Evolutionary conservation across 78 protist species (phyloP).

Genomic region (Dictyostelium purpureum): DNA sequence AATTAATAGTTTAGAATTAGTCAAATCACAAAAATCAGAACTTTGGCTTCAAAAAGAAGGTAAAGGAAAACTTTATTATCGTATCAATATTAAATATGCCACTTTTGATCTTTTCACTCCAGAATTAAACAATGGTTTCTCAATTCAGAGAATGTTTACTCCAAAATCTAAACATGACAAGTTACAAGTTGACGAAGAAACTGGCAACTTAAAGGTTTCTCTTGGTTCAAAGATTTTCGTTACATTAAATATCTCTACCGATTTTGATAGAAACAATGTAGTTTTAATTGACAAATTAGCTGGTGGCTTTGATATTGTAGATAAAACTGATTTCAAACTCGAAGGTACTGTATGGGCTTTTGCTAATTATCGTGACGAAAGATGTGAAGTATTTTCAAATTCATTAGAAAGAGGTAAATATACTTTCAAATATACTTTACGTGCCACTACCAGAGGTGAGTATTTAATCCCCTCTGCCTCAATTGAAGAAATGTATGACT

Average conservation of each 20-base stretch:
- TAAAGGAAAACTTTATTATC: slow-evolving; percentile 63
- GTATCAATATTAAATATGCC: slow-evolving; percentile 53
- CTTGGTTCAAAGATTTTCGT: slow-evolving; percentile 31
- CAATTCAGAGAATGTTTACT: neutral
- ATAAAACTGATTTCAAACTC: slow-evolving; percentile 21
- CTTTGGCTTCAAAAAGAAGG: slow-evolving; percentile 76
- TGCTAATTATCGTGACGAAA: slow-evolving; percentile 48
- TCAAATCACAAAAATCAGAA: slow-evolving; percentile 26
- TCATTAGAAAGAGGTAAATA: slow-evolving; percentile 35
- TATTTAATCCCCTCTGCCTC: slow-evolving; percentile 45
- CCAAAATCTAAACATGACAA: slow-evolving; percentile 26
- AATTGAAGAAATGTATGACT: slow-evolving; percentile 57
- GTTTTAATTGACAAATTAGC: slow-evolving; percentile 49
- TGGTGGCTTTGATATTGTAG: slow-evolving; percentile 45
- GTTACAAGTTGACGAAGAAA: neutral
- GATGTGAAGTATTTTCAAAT: slow-evolving; percentile 41
- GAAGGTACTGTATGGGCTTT: slow-evolving; percentile 41
- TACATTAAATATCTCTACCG: slow-evolving; percentile 22
- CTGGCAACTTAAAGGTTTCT: neutral
- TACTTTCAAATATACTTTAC: slow-evolving; percentile 35
- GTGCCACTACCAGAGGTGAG: slow-evolving; percentile 62
- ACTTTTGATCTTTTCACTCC: neutral
- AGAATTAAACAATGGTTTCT: slow-evolving; percentile 34
- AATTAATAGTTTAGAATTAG: neutral
- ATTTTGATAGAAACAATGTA: slow-evolving; percentile 1